Percentiles rank a stretch among this genome's conserved stretches.
These are phyloP conservation scores for Parmelia sp. DNA, from an alignment of 495 filamentous ascomycete species.

Conservation along the genomic window DNA sequence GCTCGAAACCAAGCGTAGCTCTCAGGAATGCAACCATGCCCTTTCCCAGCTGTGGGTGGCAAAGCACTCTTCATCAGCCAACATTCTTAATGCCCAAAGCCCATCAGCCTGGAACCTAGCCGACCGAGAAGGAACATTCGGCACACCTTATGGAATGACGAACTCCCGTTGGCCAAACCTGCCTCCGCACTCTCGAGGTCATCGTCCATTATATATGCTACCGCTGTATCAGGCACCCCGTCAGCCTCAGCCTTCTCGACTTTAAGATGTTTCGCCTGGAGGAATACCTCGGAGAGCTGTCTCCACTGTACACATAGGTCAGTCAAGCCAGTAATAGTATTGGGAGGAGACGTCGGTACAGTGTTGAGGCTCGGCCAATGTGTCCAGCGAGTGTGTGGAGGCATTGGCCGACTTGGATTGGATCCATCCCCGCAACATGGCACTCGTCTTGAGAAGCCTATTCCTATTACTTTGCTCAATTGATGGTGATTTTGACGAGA, in stretches of 20 bases:
- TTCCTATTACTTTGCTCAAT: too few species aligned
- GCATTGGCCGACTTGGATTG: slow-evolving; percentile 47
- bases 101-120: slow-evolving; percentile 21
- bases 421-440: slow-evolving; percentile 50
- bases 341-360: slow-evolving; percentile 38
- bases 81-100: slow-evolving; percentile 7
- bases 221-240: slow-evolving; percentile 33
- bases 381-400: slow-evolving; percentile 53
- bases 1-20: slow-evolving; percentile 87
- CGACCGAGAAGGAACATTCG: slow-evolving; percentile 8
- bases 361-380: slow-evolving; percentile 52
- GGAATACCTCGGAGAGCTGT: slow-evolving; percentile 46
- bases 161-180: slow-evolving; percentile 61
- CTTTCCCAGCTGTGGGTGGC: slow-evolving; percentile 55
- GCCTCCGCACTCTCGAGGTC: slow-evolving; percentile 83
- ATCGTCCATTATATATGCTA: slow-evolving; percentile 78
- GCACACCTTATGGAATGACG: slow-evolving; percentile 80
- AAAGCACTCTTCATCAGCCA: slow-evolving; percentile 24
- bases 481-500: too few species aligned
- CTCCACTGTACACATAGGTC: slow-evolving; percentile 44
- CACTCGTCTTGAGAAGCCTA: slow-evolving; percentile 22
- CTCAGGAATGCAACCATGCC: slow-evolving; percentile 78
- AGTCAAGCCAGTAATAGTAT: not conserved
- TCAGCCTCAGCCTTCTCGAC: slow-evolving; percentile 17
- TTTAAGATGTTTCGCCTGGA: slow-evolving; percentile 43